phyloP scores from a whole-genome alignment of 371 early-diverging fungal genomes.

The Rhizopus stolonifer region DNA sequence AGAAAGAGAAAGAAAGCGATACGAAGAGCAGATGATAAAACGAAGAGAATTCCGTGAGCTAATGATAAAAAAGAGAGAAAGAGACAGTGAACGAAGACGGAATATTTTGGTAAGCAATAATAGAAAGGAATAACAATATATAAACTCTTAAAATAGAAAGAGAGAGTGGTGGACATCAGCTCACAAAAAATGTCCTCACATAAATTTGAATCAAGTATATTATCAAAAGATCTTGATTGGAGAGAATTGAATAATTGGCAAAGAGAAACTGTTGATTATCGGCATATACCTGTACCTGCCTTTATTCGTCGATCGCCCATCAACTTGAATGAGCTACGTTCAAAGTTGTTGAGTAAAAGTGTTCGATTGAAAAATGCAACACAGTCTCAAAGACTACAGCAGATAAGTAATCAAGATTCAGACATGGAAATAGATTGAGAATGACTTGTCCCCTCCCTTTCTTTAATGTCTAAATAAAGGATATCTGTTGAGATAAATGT shows the following conservation, averaged over 20 bases:
- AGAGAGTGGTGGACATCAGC: conserved; percentile 31
- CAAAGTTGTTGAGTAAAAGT: conserved; percentile 20
- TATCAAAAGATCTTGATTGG: conserved; percentile 31
- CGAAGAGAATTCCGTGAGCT: conserved; percentile 21
- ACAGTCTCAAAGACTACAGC: conserved; percentile 4
- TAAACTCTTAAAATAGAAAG: conserved; percentile 10
- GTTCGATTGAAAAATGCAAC: conserved; percentile 22
- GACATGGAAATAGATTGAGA: conserved; percentile 37
- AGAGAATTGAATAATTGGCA: conserved; percentile 30
- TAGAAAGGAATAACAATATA: background rate
- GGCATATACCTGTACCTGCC: conserved; percentile 33
- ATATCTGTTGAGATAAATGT: too few species aligned
- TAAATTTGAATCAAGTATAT: conserved; percentile 21
- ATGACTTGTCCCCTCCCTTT: too few species aligned
- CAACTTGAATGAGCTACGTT: conserved; percentile 22
- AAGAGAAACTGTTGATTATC: conserved; percentile 38
- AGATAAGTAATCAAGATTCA: conserved; percentile 8
- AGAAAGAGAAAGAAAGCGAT: conserved; percentile 17
- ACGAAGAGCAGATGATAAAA: conserved; percentile 14
- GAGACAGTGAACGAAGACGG: conserved; percentile 11
- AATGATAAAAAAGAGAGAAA: conserved; percentile 2
- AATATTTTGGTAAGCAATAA: conserved; percentile 8
- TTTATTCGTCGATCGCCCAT: conserved; percentile 27
- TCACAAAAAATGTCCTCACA: conserved; percentile 32
- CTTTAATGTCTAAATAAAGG: too few species aligned